Evolutionary conservation across 148 eudicot genomes (phyloP).

Genomic region (Rhododendron griersonianum): DNA sequence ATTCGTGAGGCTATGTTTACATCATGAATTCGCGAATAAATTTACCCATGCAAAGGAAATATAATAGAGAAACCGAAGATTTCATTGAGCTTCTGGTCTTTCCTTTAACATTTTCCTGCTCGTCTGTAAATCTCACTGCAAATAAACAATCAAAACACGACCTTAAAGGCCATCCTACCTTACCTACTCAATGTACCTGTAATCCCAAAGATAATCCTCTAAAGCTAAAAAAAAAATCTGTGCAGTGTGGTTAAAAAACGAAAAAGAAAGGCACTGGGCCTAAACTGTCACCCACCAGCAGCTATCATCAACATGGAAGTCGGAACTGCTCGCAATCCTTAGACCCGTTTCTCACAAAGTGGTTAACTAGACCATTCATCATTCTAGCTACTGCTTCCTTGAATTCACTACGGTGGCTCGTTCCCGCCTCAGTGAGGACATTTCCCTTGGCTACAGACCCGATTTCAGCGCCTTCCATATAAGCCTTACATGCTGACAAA

Average conservation of each 20-base stretch:
- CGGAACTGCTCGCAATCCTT: constrained; percentile 52
- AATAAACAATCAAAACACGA: not conserved
- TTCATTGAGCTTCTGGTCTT: not conserved
- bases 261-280: not conserved
- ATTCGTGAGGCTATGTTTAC: not conserved
- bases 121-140: not conserved
- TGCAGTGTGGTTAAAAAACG: not conserved
- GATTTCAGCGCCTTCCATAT: constrained; percentile 54
- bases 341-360: constrained; percentile 50
- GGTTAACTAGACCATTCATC: constrained; percentile 31
- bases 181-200: not conserved
- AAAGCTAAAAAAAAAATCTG: not conserved
- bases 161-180: not conserved
- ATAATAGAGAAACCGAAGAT: not conserved
- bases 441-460: constrained; percentile 26
- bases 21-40: not conserved
- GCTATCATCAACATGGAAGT: not conserved
- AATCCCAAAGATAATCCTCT: not conserved
- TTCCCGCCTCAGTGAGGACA: not conserved
- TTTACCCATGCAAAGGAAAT: not conserved
- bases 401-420: not conserved
- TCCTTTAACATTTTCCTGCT: not conserved
- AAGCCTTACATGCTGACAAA: constrained; percentile 66
- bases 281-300: not conserved
- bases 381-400: constrained; percentile 27